Conservation (phyloP, 2,329 filamentous ascomycete species). For the Alternaria sp. region DNA sequence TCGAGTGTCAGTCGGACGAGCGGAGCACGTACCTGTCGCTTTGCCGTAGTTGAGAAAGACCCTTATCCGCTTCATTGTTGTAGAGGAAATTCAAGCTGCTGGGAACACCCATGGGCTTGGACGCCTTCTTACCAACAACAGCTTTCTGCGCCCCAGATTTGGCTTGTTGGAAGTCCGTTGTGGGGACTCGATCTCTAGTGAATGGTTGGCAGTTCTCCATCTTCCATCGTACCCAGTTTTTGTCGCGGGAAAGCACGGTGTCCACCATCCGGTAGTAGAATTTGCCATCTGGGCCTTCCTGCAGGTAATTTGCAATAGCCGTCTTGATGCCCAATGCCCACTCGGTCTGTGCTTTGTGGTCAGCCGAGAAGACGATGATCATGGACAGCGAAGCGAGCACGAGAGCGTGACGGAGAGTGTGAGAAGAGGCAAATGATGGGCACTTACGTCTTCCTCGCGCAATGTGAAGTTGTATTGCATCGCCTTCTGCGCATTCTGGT, state of each 20-base stretch:
- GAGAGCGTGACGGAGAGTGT: conserved; percentile 19
- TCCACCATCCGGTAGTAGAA: conserved; percentile 98
- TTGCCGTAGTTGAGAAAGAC: conserved; percentile 74
- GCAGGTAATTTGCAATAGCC: conserved; percentile 81
- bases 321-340: conserved; percentile 84
- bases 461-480: conserved; percentile 82
- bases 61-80: conserved; percentile 66
- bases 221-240: conserved; percentile 99
- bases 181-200: conserved; percentile 73
- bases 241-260: conserved; percentile 91
- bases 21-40: conserved; percentile 56
- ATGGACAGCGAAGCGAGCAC: conserved; percentile 24
- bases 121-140: conserved; percentile 70
- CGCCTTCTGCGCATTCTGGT: conserved; percentile 79
- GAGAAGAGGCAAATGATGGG: conserved; percentile 17
- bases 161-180: conserved; percentile 72
- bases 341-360: conserved; percentile 65
- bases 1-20: conserved; percentile 28
- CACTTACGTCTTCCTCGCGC: conserved; percentile 80
- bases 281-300: conserved; percentile 79
- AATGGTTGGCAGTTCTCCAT: conserved; percentile 91
- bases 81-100: conserved; percentile 69
- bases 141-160: conserved; percentile 69
- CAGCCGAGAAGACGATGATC: conserved; percentile 40
- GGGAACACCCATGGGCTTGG: conserved; percentile 58